Base-by-base conservation (phyloP, 208 protist genomes). In the Balamuthia mandrillaris region DNA sequence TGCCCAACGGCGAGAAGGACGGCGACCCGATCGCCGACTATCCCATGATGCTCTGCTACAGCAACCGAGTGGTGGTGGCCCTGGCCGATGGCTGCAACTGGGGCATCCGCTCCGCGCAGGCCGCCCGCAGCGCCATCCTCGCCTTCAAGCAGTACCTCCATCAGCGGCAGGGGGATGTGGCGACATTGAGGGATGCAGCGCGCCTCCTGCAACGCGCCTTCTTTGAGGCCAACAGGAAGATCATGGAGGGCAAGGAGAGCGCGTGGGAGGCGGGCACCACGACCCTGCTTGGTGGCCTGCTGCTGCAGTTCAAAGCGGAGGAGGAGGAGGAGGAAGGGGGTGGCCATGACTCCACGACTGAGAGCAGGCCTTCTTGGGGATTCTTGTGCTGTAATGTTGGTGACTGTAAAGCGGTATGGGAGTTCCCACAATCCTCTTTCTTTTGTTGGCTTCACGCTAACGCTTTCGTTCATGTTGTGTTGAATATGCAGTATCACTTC, bases 71-170 rank as follows among this genome's bases (percentile, higher is more conserved):
- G 12, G 52, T 91, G 68, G 44, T 84, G 27, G 88, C 84, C 0
- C 52, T 91, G 18, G 88, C 88, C 9, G 88, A 91, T 54, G 88
- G 88, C 37, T 91, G 88, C 61, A 91, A 85, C 35, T 91, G 88
- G 88, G 88, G 88, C 21, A 12, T 51, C 0, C 41, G 88, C 37
- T 82, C 88, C 7, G 45, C 45, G 18, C 81, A 88, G 81, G 88
- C 88, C 41, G 85, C 88, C 4, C 51, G 52, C 2, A 63, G 49
- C 24, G 88, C 88, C 0, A 75, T 72, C 3, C 75, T 42, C 7
- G 45, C 56, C 37, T 85, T 90, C 49, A 81, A 86, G 2, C 77
- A 90, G 4, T 90, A 85, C 70, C 81, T 79, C 7, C 81, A 79
- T 21, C n/a, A 18, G 35, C 42, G 14, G 14, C 6, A 66, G 35